Percentiles rank a stretch among this genome's conserved stretches.
Evolutionary conservation across 208 protist species (phyloP).

Genomic region (Trypanosoma melophagium): DNA sequence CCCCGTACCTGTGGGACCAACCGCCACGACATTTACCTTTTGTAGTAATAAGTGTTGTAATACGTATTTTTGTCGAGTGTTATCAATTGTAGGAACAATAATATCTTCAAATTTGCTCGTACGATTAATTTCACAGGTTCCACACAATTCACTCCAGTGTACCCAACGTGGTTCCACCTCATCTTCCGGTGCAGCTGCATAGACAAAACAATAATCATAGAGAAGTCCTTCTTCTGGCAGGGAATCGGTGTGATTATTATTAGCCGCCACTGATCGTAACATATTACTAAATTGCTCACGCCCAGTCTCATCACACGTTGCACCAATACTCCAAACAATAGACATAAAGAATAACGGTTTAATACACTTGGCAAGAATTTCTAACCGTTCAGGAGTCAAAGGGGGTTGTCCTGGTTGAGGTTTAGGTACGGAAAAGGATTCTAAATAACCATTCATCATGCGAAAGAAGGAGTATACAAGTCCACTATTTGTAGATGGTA

Average conservation of each 20-base stretch:
- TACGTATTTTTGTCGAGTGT: conserved; percentile 89
- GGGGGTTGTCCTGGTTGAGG: conserved; percentile 30
- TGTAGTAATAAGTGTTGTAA: conserved; percentile 73
- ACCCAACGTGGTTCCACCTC: conserved; percentile 62
- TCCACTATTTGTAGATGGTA: conserved; percentile 92
- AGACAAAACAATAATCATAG: conserved; percentile 94
- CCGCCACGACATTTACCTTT: conserved; percentile 82
- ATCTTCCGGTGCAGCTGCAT: conserved; percentile 43
- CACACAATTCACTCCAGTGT: conserved; percentile 67
- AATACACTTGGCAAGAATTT: conserved; percentile 53
- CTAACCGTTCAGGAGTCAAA: conserved; percentile 43
- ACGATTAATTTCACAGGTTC: conserved; percentile 45
- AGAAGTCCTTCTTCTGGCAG: conserved; percentile 68
- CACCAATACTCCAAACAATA: conserved; percentile 96
- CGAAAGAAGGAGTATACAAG: conserved; percentile 92
- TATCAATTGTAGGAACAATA: conserved; percentile 93
- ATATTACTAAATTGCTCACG: conserved; percentile 89
- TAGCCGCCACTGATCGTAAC: conserved; percentile 65
- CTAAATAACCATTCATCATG: conserved; percentile 92
- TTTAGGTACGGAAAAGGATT: conserved; percentile 48
- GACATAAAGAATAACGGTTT: conserved; percentile 95
- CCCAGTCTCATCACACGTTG: conserved; percentile 87
- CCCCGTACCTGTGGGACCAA: conserved; percentile 93
- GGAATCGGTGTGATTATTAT: conserved; percentile 40
- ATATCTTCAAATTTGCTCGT: conserved; percentile 89